Conservation (phyloP, 2,329 filamentous ascomycete species). For the Epichloe baconii region DNA sequence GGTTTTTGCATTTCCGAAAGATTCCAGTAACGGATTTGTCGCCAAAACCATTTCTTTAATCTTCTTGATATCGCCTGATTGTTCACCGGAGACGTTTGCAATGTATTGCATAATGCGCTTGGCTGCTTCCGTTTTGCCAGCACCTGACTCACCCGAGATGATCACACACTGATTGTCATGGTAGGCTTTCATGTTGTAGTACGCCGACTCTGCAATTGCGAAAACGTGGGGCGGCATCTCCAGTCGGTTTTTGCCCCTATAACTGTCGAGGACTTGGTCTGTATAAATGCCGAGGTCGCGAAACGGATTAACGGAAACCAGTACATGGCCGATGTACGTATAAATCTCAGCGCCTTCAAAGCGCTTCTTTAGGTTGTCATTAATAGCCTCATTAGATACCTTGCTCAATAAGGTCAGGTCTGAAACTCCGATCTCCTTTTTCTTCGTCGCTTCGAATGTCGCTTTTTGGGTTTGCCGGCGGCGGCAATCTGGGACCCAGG, state of each 20-base stretch:
- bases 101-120: conserved; percentile 99
- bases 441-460: conserved; percentile 89
- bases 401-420: conserved; percentile 96
- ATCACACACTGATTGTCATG: conserved; percentile 99
- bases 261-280: conserved; percentile 82
- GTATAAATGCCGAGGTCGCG: conserved; percentile 97
- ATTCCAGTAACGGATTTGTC: conserved; percentile 92
- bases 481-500: conserved; percentile 21
- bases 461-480: conserved; percentile 71
- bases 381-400: conserved; percentile 98
- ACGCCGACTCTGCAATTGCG: conserved; percentile 86
- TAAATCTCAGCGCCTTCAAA: conserved; percentile 98
- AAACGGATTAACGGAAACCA: conserved; percentile 98
- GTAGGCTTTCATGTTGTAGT: conserved; percentile 99
- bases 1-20: conserved; percentile 97
- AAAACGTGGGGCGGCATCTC: conserved; percentile 95
- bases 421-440: conserved; percentile 98
- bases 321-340: conserved; percentile 98
- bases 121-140: conserved; percentile 95
- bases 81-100: conserved; percentile 83
- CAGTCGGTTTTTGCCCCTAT: conserved; percentile 91
- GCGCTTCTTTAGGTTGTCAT: conserved; percentile 95
- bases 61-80: conserved; percentile 77
- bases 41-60: conserved; percentile 99
- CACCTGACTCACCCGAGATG: conserved; percentile 95